Base-by-base conservation (phyloP, 257 asterid genomes). In the Nicotiana knightiana region DNA sequence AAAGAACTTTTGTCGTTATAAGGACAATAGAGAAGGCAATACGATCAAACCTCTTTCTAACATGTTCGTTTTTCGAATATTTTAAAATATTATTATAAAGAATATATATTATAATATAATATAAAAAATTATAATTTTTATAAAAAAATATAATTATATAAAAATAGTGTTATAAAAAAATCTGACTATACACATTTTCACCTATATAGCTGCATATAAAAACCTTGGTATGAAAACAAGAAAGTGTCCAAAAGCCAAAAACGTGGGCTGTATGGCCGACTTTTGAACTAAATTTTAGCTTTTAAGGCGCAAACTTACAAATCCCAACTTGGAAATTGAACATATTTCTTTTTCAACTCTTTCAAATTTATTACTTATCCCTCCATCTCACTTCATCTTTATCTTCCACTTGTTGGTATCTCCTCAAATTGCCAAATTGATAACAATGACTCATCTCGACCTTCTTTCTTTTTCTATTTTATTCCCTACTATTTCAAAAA, bases 221-320 rank as follows among this genome's bases (percentile, higher is more conserved):
- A 43, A 81, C 43, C 35, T 13, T 3, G 11, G 87, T 82, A 82
- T 66, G 87, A 85, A 85, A 82, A 17, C 71, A 77, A 51, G 26
- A 28, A 63, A 33, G 55, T 12, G 6, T 62, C 70, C 16, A 48
- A 81, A 81, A 46, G 18, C 68, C 16, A 48, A 79, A 21, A 70
- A n/a, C 59, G 84, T 62, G 81, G 83, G 61, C 83, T 37, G 13
- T 46, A 75, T 78, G 81, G 85, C 83, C 86, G 75, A 84, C 71
- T 24, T 54, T 30, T 58, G 13, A 57, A 77, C 77, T 21, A 83
- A 43, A 70, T 13, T 59, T 58, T 81, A 48, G 79, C 51, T 81
- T 37, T 66, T 68, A 86, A 63, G 17, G 46, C 84, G 66, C 67
- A 79, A 79, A 66, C 80, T 33, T 76, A 82, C 86, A 82, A 79